These are phyloP conservation scores for Puccinia coronata DNA, from an alignment of 1,284 basidiomycete genomes.

Conservation along the genomic window DNA sequence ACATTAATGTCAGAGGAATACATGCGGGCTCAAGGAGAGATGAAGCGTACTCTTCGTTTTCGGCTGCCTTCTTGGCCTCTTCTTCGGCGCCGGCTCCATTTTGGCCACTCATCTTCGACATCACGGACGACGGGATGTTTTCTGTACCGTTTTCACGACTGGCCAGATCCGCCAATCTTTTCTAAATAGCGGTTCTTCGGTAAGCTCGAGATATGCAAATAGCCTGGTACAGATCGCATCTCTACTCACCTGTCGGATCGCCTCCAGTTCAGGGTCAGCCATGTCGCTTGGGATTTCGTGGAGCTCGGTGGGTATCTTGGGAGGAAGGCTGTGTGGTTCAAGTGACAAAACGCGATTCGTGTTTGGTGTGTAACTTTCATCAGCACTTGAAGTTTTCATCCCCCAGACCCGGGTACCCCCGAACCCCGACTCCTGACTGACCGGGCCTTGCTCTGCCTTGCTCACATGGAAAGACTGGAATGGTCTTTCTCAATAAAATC, in stretches of 20 bases:
- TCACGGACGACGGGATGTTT: no score
- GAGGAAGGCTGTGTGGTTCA: no score
- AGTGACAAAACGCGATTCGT: no score
- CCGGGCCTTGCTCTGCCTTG: no score
- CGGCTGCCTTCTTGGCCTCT: slow-evolving; percentile 57
- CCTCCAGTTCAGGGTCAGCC: slow-evolving; percentile 59
- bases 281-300: slow-evolving; percentile 48
- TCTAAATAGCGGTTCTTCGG: slow-evolving; percentile 5
- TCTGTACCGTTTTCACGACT: background rate
- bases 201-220: background rate
- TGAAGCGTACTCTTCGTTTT: slow-evolving; percentile 63
- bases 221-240: slow-evolving; percentile 41
- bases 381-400: no score
- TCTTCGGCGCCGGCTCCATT: slow-evolving; percentile 58
- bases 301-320: no score
- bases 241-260: slow-evolving; percentile 56
- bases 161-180: slow-evolving; percentile 45
- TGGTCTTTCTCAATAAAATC: no score
- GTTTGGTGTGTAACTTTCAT: no score
- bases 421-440: no score
- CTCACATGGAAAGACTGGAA: no score
- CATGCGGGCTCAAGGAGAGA: slow-evolving; percentile 65
- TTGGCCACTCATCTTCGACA: slow-evolving; percentile 56
- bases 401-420: no score
- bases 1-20: slow-evolving; percentile 64